These are phyloP conservation scores for Nyssa sinensis DNA, from an alignment of 148 eudicot genomes.

Conservation along the genomic window DNA sequence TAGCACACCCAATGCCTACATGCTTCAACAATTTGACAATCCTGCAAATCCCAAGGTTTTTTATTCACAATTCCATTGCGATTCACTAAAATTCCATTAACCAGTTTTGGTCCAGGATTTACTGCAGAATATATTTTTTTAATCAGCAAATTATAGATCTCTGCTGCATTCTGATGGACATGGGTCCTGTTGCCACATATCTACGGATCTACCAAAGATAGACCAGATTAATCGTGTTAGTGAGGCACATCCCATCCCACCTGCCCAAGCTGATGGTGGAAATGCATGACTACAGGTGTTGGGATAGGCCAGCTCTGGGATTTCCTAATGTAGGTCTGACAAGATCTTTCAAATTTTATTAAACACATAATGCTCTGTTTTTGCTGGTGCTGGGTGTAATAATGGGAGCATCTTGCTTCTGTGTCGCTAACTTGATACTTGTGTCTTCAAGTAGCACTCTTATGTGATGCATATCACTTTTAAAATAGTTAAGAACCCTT, in stretches of 20 bases:
- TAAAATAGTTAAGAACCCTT: background rate
- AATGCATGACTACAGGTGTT: no score
- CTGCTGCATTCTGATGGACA: background rate
- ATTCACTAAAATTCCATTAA: no score
- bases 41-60: conserved; percentile 97
- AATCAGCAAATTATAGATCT: background rate
- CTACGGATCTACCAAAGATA: background rate
- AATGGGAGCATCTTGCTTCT: background rate
- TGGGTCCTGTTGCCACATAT: background rate
- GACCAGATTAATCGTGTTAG: background rate
- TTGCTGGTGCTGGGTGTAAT: background rate
- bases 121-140: background rate
- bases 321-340: background rate
- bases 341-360: background rate
- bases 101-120: background rate
- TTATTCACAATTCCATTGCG: background rate
- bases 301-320: background rate
- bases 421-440: background rate
- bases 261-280: background rate
- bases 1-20: conserved; percentile 76
- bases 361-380: background rate
- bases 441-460: background rate
- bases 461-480: background rate
- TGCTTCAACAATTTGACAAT: conserved; percentile 98
- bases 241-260: background rate